Base-by-base conservation (phyloP, 768 basidiomycete genomes). In the Podaxis sp. region DNA sequence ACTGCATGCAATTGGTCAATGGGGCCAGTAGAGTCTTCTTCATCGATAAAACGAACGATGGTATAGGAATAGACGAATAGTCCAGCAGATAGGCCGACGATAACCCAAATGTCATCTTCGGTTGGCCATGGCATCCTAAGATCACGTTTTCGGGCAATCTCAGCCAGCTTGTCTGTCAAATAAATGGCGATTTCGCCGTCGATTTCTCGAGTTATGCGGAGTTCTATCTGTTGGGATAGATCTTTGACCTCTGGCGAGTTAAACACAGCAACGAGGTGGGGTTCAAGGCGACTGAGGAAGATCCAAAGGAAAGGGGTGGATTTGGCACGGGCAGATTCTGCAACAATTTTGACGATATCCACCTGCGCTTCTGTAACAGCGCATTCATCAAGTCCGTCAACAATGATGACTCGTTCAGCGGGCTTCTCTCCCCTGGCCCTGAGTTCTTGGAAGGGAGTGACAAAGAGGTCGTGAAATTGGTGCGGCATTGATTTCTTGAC, bases 191-290 rank as follows among this genome's bases (percentile, higher is more conserved):
- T 57, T 22, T 66, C 62, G 22, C 7, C 8, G 2, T 57, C 55
- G 13, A 52, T 54, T 17, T 63, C 57, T 13, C 53, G 33, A 3
- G 46, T 60, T 24, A 49, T 55, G 26, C 42, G n/a, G 9, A 66
- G 53, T 4, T 59, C 51, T 22, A 63, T 42, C 5, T 48, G 57
- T 7, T 30, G n/a, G 9, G 44, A 46, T 9, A 33, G 30, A 6
- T 26, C 17, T 12, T 24, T 15, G n/a, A 60, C 36, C 11, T 40
- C 13, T 0, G 19, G 42, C 1, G 7, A n/a, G 44, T 26, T n/a
- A 26, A 66, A 66, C 12, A 56, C 39, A 19, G 53, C 57, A 8
- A 48, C 12, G n/a, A 66, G 52, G 22, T 66, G 57, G 38, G 57
- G 44, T 22, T 58, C 57, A 6, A 38, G 46, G 15, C 57, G 44